Base-by-base conservation (phyloP, 441 rosid genomes). In the Pelargonium australe region DNA sequence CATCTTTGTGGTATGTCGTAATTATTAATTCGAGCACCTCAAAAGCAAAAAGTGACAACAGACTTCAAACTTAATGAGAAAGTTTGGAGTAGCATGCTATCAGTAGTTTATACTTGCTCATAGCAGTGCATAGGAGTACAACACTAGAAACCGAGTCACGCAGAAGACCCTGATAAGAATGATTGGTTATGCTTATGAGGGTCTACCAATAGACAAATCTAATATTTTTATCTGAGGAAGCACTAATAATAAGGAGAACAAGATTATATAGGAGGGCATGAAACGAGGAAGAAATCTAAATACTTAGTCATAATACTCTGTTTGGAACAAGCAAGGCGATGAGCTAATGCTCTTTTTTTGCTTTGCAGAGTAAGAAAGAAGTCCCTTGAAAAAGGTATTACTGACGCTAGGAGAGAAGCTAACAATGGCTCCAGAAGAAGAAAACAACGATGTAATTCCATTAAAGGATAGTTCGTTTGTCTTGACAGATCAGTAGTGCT, bases 341-440 rank as follows among this genome's bases (percentile, higher is more conserved):
- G 58, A 51, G 58, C 58, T 51, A 51, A 51, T 51, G 17, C 58
- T 31, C 37, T 31, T 31, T 31, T 31, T 31, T 31, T 31, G 37
- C 58, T 51, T 51, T 51, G 58, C 58, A 51, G 58, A 51, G 6
- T 51, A 51, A 51, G 14, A 51, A 14, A 51, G 12, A 51, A 51
- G 5, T 51, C 58, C 12, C 58, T 51, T 51, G 58, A 31, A 51
- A 51, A 13, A 51, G 58, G 58, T n/a, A 51, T 51, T 6, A 51
- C 58, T 51, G 58, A 51, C 19, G 19, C 19, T n/a, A 51, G 58
- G 58, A 51, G 37, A 51, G 58, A 51, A 51, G 58, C 58, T 13
- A 2, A 51, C 58, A 51, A 17, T 51, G 58, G 19, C 58, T 51
- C 58, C 58, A 51, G 12, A 6, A 51, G 58, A 51, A 51, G 12